Evolutionary conservation across 495 filamentous ascomycete species (phyloP), one percentile per base, ranked within the genome.

Genomic region (Darksidea phi): DNA sequence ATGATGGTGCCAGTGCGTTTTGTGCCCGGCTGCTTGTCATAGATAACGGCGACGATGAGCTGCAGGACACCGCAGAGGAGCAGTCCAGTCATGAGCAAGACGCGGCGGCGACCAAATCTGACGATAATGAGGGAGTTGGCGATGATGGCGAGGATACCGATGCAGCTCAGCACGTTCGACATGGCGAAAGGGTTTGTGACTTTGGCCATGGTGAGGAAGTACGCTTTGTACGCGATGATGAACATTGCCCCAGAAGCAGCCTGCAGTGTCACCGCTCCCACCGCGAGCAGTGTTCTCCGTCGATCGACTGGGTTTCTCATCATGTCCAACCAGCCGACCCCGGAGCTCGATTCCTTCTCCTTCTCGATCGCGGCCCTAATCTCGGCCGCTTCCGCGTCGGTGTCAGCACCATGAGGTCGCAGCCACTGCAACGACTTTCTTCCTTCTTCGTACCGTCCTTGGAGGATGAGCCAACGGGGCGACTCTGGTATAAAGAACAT

Each of bases 201-300:
- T 34, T 80, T 75, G 28, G 82, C 81, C 80, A 86, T 86, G 61
- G 79, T 77, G 70, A 86, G 82, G 76, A 86, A 86, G 70, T 86
- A 86, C 1, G 83, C 83, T 55, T 81, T 81, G 66, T 85, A 86
- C 0, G 81, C 80, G 50, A 86, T 85, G 68, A 85, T 79, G 67
- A 79, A 86, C 81, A 85, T 86, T 20, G 78, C 74, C 1, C 84
- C 84, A 1, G 79, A 81, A 5, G 82, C 81, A 20, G 82, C 83
- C 59, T 86, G 83, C 8, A 79, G 74, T 6, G 75, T 78, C 17
- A 86, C 72, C 21, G 77, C 79, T 25, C 75, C 73, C 24, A 86
- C 76, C 5, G 78, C 76, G 21, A 82, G 61, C 18, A 76, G 69
- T 1, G 79, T 84, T 15, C 80, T 73, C 20, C 80, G 79, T 10